phyloP scores from a whole-genome alignment of 2,329 filamentous ascomycete genomes.

The Trichoderma gracile region DNA sequence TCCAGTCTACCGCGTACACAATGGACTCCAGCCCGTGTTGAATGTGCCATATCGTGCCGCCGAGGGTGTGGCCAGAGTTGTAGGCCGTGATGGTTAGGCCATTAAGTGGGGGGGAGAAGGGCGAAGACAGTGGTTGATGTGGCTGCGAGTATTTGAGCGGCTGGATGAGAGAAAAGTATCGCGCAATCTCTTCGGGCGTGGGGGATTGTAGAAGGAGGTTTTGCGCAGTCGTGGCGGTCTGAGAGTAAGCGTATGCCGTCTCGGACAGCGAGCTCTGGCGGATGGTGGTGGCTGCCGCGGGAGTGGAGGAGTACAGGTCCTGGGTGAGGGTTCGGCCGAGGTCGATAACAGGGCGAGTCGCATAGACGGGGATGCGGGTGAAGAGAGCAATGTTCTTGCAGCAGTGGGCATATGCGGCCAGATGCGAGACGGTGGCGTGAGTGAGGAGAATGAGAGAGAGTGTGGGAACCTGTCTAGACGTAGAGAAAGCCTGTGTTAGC shows the following conservation, averaged over 20 bases:
- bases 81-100: constrained; percentile 95
- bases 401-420: constrained; percentile 92
- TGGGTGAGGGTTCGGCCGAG: constrained; percentile 88
- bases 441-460: constrained; percentile 92
- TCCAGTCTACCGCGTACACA: constrained; percentile 97
- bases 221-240: constrained; percentile 50
- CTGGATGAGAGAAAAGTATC: constrained; percentile 88
- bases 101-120: constrained; percentile 84
- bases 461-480: constrained; percentile 76
- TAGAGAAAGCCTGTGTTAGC: constrained; percentile 29
- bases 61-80: constrained; percentile 91
- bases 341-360: constrained; percentile 88
- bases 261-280: constrained; percentile 71
- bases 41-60: constrained; percentile 98
- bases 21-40: constrained; percentile 96
- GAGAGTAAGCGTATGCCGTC: constrained; percentile 54
- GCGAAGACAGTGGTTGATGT: constrained; percentile 82
- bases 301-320: constrained; percentile 88
- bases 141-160: constrained; percentile 96
- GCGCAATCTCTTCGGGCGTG: constrained; percentile 82
- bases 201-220: constrained; percentile 69
- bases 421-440: constrained; percentile 86
- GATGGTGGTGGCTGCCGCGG: constrained; percentile 82
- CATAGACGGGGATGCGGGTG: constrained; percentile 89
- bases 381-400: constrained; percentile 96